phyloP scores from a whole-genome alignment of 305 asterid genomes.

The Salvia sclarea region DNA sequence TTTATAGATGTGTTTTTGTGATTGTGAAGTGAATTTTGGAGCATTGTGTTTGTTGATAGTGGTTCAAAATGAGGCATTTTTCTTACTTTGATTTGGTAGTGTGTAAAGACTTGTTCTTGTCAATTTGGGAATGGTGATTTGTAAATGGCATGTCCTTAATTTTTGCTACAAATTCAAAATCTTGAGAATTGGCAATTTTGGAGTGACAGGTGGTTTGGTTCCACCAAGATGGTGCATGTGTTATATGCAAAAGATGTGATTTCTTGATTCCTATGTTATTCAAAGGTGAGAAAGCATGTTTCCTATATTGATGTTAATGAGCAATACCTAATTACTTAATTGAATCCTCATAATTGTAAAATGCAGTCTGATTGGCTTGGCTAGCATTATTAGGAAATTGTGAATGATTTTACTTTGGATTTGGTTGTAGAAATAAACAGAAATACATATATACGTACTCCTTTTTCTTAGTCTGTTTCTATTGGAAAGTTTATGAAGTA shows the following conservation, averaged over 20 bases:
- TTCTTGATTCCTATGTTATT: not conserved
- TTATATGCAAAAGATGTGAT: constrained; percentile 1
- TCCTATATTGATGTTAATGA: not conserved
- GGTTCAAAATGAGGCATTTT: not conserved
- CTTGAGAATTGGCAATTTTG: too few species aligned
- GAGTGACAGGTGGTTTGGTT: not conserved
- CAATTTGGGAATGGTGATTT: constrained; percentile 14
- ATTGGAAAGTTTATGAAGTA: not conserved
- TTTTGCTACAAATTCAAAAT: not conserved
- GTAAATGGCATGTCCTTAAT: constrained; percentile 4
- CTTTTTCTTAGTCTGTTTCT: not conserved
- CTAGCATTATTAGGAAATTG: not conserved
- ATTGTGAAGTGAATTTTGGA: not conserved
- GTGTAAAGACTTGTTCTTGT: constrained; percentile 11
- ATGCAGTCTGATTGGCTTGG: too few species aligned
- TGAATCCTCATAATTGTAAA: too few species aligned
- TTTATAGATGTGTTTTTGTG: constrained; percentile 13
- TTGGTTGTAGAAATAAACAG: not conserved
- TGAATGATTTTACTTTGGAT: not conserved
- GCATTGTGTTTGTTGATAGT: constrained; percentile 4
- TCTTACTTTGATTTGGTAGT: constrained; percentile 7
- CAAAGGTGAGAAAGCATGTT: not conserved
- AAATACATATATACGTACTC: not conserved
- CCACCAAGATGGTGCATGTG: not conserved
- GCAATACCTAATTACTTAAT: not conserved